These are phyloP conservation scores for Urtica urens DNA, from an alignment of 306 rosid species.

Conservation along the genomic window DNA sequence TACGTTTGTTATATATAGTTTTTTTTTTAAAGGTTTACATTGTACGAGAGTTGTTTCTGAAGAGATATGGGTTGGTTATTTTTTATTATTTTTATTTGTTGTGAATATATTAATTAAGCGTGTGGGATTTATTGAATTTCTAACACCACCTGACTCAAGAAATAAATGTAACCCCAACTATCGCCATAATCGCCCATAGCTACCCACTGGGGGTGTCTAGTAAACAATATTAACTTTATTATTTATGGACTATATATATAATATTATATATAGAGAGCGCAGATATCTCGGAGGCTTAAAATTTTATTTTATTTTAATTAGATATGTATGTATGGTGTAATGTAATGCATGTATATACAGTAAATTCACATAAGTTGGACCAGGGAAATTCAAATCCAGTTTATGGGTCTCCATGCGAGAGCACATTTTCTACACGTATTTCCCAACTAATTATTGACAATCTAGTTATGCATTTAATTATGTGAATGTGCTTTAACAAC, in stretches of 20 bases:
- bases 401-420: neutral
- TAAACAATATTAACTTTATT: neutral
- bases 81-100: neutral
- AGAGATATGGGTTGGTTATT: no score
- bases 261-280: neutral
- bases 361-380: neutral
- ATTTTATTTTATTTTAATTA: neutral
- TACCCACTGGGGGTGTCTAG: neutral
- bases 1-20: neutral
- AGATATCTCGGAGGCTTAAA: neutral
- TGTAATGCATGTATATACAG: neutral
- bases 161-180: constrained; percentile 11
- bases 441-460: neutral
- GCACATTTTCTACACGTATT: neutral
- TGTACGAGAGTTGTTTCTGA: neutral
- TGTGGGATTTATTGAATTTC: neutral
- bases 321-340: neutral
- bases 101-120: neutral
- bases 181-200: constrained; percentile 6
- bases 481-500: no score
- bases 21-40: neutral
- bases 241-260: neutral
- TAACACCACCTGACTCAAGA: constrained; percentile 1
- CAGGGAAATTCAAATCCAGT: neutral
- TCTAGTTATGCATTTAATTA: neutral